Evolutionary conservation across 306 rosid species (phyloP), one percentile per base, ranked within the genome.

Genomic region (Lathyrus aphaca): DNA sequence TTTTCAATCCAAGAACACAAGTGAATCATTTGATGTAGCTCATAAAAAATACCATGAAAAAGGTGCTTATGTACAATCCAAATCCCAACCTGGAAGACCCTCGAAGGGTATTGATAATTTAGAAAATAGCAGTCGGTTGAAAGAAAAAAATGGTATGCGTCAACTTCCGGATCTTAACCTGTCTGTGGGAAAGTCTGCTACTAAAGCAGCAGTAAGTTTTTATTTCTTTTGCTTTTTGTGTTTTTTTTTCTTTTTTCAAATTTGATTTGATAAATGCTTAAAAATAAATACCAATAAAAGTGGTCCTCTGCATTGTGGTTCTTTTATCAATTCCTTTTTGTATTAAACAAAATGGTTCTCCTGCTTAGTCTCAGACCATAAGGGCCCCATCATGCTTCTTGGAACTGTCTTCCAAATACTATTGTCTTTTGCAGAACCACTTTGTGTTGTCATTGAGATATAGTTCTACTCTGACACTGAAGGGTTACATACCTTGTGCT

Each of bases 91-190:
- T 66, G 92, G 92, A 69, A 89, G 80, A 76, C 71, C 83, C 35
- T 65, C 81, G 5, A 81, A 72, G 29, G 73, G 42, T 62, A 59
- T 56, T 40, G 86, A 83, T 78, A 91, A 73, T 77, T 25, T 80
- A 80, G 96, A 87, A 58, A 79, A 71, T 66, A 50, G 74, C 54
- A 35, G 76, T 59, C 83, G 81, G 51, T 65, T 75, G 53, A 91
- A 82, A 86, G 92, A 76, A 64, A 95, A 83, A 83, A 89, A 84
- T 69, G 91, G 88, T 58, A 65, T 73, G 45, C 79, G 82, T 59
- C 86, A 88, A 71, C 75, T 89, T 57, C 88, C 88, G 0, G 96
- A 89, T 78, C 82, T 85, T 64, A 94, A 89, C 75, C 59, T 81
- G 73, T 37, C 82, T 5, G 86, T 37, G 32, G 89, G 80, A 62